phyloP scores from a whole-genome alignment of 345 rosid genomes.

The Populus deltoides region DNA sequence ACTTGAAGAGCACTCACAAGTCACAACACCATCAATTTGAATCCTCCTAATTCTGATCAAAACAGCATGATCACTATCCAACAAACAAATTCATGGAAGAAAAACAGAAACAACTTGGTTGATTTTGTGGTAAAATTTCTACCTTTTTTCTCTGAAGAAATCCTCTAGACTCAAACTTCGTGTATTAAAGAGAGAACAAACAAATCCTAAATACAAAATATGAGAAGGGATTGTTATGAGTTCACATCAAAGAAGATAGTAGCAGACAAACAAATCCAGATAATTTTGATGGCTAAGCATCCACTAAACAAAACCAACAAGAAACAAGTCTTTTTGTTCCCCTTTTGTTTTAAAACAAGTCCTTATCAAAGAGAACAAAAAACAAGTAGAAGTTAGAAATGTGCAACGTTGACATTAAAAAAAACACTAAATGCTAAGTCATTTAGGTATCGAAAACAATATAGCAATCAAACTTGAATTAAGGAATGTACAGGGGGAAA shows the following conservation, averaged over 20 bases:
- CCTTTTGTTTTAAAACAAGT: not conserved
- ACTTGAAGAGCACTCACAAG: not conserved
- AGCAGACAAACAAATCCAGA: slow-evolving; percentile 4
- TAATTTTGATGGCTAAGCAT: not conserved
- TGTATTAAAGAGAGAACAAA: not conserved
- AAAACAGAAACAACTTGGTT: not conserved
- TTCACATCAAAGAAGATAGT: slow-evolving; percentile 4
- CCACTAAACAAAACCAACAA: not conserved
- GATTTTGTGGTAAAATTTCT: not conserved
- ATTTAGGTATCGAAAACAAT: not conserved
- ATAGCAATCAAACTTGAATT: not conserved
- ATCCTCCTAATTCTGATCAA: not conserved
- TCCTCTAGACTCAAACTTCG: not conserved
- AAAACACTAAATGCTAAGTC: not conserved
- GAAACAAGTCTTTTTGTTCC: no score
- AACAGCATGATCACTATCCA: no score
- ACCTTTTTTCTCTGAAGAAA: not conserved
- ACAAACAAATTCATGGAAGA: no score
- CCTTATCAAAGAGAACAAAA: slow-evolving; percentile 4
- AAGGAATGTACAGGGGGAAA: not conserved
- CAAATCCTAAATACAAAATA: not conserved
- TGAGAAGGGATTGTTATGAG: not conserved
- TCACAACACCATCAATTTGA: not conserved
- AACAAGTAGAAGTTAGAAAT: not conserved
- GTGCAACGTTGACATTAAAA: not conserved